Conservation (phyloP, 2,329 filamentous ascomycete genomes). For the Ophiostoma himal-ulmi region DNA sequence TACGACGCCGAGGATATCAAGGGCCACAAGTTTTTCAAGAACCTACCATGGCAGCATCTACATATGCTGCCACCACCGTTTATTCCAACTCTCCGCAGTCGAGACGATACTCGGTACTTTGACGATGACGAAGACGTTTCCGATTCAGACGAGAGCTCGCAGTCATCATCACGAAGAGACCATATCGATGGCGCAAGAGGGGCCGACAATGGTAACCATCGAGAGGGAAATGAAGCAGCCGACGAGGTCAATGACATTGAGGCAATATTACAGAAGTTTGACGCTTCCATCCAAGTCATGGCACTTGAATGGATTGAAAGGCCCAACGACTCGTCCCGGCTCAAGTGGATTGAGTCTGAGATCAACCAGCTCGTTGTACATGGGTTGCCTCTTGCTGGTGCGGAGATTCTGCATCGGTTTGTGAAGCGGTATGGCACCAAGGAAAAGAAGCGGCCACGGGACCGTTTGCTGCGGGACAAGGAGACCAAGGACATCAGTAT, state of each 20-base stretch:
- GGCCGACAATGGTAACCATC: not conserved
- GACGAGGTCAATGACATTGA: constrained; percentile 3
- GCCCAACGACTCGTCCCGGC: constrained; percentile 45
- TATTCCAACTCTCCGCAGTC: constrained; percentile 62
- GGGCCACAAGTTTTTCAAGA: constrained; percentile 75
- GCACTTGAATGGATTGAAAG: constrained; percentile 42
- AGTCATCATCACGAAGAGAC: not conserved
- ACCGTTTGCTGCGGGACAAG: constrained; percentile 73
- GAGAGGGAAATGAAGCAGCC: not conserved
- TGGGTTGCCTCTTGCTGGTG: constrained; percentile 35
- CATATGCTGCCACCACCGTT: constrained; percentile 70
- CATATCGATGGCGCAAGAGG: not conserved
- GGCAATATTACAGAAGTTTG: constrained; percentile 8
- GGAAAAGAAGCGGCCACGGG: constrained; percentile 74
- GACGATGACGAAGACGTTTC: constrained; percentile 70
- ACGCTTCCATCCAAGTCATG: constrained; percentile 35
- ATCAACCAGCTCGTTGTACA: constrained; percentile 37
- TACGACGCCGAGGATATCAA: constrained; percentile 89
- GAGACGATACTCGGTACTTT: constrained; percentile 82
- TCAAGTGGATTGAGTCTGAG: constrained; percentile 46
- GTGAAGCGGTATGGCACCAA: constrained; percentile 50
- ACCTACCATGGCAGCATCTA: constrained; percentile 70
- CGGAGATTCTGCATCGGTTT: constrained; percentile 45
- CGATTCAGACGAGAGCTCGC: constrained; percentile 36
- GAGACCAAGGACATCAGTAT: constrained; percentile 61